These are phyloP conservation scores for Erodium trifolium DNA, from an alignment of 441 rosid genomes.

Conservation along the genomic window DNA sequence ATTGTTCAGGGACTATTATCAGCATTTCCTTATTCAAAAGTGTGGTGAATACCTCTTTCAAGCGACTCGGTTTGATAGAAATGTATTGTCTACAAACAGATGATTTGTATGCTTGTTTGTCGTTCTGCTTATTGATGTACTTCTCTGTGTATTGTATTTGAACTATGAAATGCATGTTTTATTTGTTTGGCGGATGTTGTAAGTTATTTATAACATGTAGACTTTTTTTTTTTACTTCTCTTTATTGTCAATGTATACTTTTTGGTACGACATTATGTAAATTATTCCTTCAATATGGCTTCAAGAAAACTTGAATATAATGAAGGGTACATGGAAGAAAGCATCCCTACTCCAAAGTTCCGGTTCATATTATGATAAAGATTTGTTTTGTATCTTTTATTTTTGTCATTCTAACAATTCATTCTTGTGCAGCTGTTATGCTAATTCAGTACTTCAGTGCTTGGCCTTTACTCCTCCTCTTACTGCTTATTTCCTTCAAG, in stretches of 20 bases:
- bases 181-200: neutral
- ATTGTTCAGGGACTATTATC: neutral
- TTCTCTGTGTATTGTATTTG: neutral
- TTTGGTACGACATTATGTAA: neutral
- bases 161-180: neutral
- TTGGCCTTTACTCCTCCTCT: slow-evolving; percentile 85
- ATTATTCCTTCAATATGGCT: neutral
- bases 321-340: neutral
- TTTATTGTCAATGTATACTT: neutral
- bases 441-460: slow-evolving; percentile 89
- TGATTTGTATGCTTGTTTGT: neutral
- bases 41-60: neutral
- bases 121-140: neutral
- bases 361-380: neutral
- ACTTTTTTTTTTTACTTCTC: neutral
- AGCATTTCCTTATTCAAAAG: neutral
- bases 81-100: neutral
- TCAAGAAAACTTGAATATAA: neutral
- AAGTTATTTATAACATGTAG: neutral
- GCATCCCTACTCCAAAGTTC: neutral
- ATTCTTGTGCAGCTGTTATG: slow-evolving; percentile 75
- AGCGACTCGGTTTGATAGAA: neutral
- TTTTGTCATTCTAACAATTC: slow-evolving; percentile 8
- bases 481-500: slow-evolving; percentile 74
- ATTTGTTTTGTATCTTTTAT: neutral